These are phyloP conservation scores for Ogataea nitratoaversa DNA, from an alignment of 805 yeast genomes.

Conservation along the genomic window DNA sequence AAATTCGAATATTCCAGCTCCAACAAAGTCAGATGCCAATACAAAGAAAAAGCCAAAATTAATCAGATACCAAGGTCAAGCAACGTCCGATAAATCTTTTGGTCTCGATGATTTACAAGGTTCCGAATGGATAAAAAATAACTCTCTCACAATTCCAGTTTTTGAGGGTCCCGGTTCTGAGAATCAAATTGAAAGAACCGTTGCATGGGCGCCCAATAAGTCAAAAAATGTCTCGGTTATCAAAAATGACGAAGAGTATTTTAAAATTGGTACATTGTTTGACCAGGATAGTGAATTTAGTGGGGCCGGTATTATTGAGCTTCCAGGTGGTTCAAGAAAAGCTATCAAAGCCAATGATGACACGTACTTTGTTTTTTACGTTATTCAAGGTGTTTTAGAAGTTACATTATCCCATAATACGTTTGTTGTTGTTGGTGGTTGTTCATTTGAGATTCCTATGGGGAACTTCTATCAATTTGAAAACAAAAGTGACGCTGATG, in stretches of 20 bases:
- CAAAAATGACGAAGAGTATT: conserved; percentile 45
- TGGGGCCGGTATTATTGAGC: conserved; percentile 69
- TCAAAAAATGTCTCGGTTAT: conserved; percentile 41
- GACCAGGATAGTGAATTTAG: conserved; percentile 57
- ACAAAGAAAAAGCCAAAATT: neutral
- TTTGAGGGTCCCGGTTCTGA: conserved; percentile 48
- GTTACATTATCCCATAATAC: conserved; percentile 56
- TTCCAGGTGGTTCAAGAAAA: conserved; percentile 61
- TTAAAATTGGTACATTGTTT: conserved; percentile 59
- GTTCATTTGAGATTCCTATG: conserved; percentile 79
- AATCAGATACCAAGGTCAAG: neutral
- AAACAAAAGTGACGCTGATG: conserved; percentile 55
- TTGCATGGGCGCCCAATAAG: conserved; percentile 65
- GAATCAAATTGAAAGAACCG: conserved; percentile 37
- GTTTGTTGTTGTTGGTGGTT: conserved; percentile 65
- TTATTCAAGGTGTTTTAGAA: conserved; percentile 65
- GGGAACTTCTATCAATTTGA: conserved; percentile 67
- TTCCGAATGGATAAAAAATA: conserved; percentile 48
- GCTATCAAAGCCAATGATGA: conserved; percentile 58
- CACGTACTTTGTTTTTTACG: conserved; percentile 70
- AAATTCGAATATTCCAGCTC: neutral
- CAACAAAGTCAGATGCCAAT: neutral
- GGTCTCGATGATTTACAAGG: conserved; percentile 31
- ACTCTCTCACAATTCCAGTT: conserved; percentile 42
- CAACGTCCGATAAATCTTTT: neutral